A percentile compares a stretch with the other conserved stretches of the same genome.
These are phyloP conservation scores for Cercospora brassicicola DNA, from an alignment of 2,329 filamentous ascomycete species.

Conservation along the genomic window DNA sequence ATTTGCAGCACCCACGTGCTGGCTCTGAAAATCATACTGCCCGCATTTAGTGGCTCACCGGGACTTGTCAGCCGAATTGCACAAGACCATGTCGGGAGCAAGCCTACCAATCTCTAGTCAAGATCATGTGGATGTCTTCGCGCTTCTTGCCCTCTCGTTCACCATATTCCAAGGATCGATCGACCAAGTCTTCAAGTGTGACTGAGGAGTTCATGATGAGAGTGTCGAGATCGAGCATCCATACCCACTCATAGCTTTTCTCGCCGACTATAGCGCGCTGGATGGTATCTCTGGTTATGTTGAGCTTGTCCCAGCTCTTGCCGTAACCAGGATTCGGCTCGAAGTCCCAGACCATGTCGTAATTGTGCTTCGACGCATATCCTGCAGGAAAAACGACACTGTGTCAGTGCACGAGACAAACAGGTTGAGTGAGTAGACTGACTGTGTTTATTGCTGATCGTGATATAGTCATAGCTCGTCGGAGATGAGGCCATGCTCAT, in stretches of 20 bases:
- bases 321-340: slow-evolving; percentile 38
- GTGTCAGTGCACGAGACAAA: neutral
- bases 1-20: slow-evolving; percentile 40
- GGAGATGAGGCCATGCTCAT: slow-evolving; percentile 15
- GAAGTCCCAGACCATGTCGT: slow-evolving; percentile 45
- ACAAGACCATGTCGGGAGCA: neutral
- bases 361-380: slow-evolving; percentile 44
- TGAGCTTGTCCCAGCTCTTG: slow-evolving; percentile 42
- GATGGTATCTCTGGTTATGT: slow-evolving; percentile 34
- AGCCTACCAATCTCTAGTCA: slow-evolving; percentile 41
- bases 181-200: slow-evolving; percentile 41
- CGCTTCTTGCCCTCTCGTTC: slow-evolving; percentile 24
- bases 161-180: slow-evolving; percentile 36
- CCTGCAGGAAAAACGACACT: neutral
- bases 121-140: slow-evolving; percentile 41
- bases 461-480: slow-evolving; percentile 20
- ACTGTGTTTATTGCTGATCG: slow-evolving; percentile 18
- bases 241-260: slow-evolving; percentile 43
- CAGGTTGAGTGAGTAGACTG: neutral
- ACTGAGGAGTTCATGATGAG: slow-evolving; percentile 44
- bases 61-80: neutral
- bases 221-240: slow-evolving; percentile 48
- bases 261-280: slow-evolving; percentile 28
- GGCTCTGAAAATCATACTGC: slow-evolving; percentile 43
- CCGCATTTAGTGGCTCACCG: slow-evolving; percentile 39